Evolutionary conservation across 352 stramenopile species (phyloP).

Genomic region (Phytophthora pisi): DNA sequence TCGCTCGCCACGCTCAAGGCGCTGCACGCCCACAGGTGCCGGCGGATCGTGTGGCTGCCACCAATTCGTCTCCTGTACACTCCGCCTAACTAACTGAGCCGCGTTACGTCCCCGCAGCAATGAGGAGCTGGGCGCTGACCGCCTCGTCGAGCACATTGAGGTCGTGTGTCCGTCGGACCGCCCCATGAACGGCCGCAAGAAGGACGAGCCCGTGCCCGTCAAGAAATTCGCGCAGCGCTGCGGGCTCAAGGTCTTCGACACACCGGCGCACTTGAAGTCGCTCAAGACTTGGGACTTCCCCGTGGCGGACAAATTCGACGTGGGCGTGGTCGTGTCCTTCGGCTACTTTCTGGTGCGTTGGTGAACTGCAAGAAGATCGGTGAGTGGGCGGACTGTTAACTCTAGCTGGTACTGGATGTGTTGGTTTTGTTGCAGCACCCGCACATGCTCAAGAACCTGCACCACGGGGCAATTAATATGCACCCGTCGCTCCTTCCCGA

Average conservation of each 20-base stretch:
- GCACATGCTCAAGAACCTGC: conserved; percentile 70
- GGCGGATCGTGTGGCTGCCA: conserved; percentile 6
- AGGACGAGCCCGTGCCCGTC: conserved; percentile 72
- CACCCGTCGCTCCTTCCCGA: conserved; percentile 87
- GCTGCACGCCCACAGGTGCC: conserved; percentile 71
- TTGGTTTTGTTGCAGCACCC: conserved; percentile 50
- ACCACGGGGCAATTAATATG: conserved; percentile 88
- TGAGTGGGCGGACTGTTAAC: neutral
- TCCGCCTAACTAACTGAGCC: neutral
- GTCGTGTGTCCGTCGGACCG: conserved; percentile 85
- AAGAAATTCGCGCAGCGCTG: conserved; percentile 73
- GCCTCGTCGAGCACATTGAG: conserved; percentile 60
- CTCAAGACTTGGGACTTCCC: conserved; percentile 80
- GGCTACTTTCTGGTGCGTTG: conserved; percentile 77
- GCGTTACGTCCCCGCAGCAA: conserved; percentile 23
- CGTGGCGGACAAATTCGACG: conserved; percentile 56
- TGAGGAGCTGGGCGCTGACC: conserved; percentile 27
- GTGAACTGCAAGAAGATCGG: neutral
- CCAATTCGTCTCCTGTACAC: neutral
- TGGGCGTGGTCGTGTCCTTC: conserved; percentile 91
- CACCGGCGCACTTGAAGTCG: conserved; percentile 73
- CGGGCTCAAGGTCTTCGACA: conserved; percentile 66
- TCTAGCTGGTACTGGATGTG: neutral
- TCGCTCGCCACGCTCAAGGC: conserved; percentile 76
- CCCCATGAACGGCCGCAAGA: conserved; percentile 68